These are phyloP conservation scores for Didymella lethalis DNA, from an alignment of 2,329 filamentous ascomycete species.

Conservation along the genomic window DNA sequence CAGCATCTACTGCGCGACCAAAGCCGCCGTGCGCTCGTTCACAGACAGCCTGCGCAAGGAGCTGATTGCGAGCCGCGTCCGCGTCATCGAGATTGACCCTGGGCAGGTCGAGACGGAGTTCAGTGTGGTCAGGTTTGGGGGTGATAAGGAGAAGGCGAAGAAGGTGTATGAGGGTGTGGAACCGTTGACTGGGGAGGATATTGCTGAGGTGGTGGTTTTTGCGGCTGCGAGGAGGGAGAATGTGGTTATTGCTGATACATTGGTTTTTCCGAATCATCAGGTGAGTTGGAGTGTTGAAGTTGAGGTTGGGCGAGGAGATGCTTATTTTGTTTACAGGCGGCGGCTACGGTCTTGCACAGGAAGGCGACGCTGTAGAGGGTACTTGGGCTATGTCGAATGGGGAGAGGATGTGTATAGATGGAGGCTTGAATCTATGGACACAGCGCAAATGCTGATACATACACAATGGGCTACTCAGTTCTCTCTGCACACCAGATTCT, in stretches of 20 bases:
- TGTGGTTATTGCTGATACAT: slow-evolving; percentile 85
- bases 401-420: not conserved
- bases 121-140: slow-evolving; percentile 85
- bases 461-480: too few species aligned
- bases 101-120: slow-evolving; percentile 96
- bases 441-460: too few species aligned
- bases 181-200: slow-evolving; percentile 86
- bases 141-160: slow-evolving; percentile 88
- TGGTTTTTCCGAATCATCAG: slow-evolving; percentile 91
- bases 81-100: slow-evolving; percentile 88
- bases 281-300: slow-evolving; percentile 57
- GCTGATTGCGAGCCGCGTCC: slow-evolving; percentile 78
- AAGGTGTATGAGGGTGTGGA: slow-evolving; percentile 78
- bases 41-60: slow-evolving; percentile 84
- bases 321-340: slow-evolving; percentile 39
- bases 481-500: too few species aligned
- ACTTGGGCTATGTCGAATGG: too few species aligned
- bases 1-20: slow-evolving; percentile 91
- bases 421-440: not conserved
- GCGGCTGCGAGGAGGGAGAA: slow-evolving; percentile 84
- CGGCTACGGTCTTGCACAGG: slow-evolving; percentile 49
- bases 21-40: slow-evolving; percentile 86
- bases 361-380: slow-evolving; percentile 26
- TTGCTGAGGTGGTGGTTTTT: slow-evolving; percentile 91
- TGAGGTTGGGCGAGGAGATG: not conserved